Evolutionary conservation across 139 green algal species (phyloP), one percentile per base, ranked within the genome.

Genomic region (Nannochloris sp.): DNA sequence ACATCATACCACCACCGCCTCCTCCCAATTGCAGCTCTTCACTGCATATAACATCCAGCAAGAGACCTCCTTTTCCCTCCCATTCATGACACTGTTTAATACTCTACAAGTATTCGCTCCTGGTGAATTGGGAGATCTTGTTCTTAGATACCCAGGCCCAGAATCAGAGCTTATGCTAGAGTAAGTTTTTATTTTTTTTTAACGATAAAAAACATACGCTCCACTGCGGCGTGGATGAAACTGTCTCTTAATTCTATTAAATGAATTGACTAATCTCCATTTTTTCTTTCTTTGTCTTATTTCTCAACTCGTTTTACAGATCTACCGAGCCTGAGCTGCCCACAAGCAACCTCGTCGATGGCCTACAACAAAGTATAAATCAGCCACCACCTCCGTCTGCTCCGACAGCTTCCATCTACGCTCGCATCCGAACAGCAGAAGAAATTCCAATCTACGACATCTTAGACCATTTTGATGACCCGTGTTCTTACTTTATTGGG

Each of bases 1-100:
- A 19, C 19, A 51, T 19, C 19, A 51, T 19, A 51, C 19, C 42
- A 51, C 19, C 42, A 51, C 19, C 7, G 5, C 42, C 9, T 25
- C n/a, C n/a, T n/a, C n/a, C n/a, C n/a, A n/a, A n/a, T 8, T 35
- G 27, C 65, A 75, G 60, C 35, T 64, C 6, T 75, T 75, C 8
- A 45, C 61, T 1, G 7, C 36, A 4, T 70, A 64, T 19, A 39
- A 53, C 6, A 25, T 64, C 1, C 35, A 42, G 13, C 7, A 12
- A 7, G n/a, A 31, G 6, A 23, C 61, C 4, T 47, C 36, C 25
- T 60, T 75, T 14, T 53, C 36, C 23, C 38, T 70, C 13, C 44
- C 59, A 1, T 45, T 75, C 0, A 59, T 3, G 12, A 44, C 39
- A 4, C 60, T 75, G 45, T 36, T 75, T 3, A 47, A 70, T 15